Conservation (phyloP, 352 stramenopile species). For the Peronosclerospora sorghi region DNA sequence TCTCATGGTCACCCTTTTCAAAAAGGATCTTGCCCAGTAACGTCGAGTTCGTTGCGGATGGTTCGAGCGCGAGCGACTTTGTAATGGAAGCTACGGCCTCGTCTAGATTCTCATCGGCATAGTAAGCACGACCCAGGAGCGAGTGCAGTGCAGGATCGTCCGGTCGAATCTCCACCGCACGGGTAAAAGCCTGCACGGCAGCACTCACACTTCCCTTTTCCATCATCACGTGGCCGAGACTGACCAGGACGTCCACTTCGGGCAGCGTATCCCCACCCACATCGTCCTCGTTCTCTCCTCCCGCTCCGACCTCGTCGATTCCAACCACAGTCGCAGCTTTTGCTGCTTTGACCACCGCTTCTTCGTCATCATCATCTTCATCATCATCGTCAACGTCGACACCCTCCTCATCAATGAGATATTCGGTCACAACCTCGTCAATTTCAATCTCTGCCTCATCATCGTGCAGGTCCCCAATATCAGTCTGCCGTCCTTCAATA, state of each 20-base stretch:
- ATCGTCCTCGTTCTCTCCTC: constrained; percentile 38
- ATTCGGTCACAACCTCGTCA: constrained; percentile 18
- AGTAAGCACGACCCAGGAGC: constrained; percentile 73
- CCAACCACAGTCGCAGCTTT: constrained; percentile 10
- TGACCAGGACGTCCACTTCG: constrained; percentile 77
- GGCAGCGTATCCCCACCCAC: constrained; percentile 59
- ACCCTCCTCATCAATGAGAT: constrained; percentile 28
- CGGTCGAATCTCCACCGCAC: constrained; percentile 73
- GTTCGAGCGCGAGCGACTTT: constrained; percentile 56
- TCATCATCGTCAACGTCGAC: constrained; percentile 33
- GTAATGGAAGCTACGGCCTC: constrained; percentile 54
- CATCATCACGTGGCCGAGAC: constrained; percentile 70
- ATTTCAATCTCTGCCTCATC: constrained; percentile 27
- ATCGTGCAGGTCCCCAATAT: constrained; percentile 36
- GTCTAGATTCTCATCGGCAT: constrained; percentile 77
- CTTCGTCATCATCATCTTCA: constrained; percentile 27
- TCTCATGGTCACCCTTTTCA: constrained; percentile 81
- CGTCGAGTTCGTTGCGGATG: constrained; percentile 72
- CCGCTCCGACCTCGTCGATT: constrained; percentile 8
- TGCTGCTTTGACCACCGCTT: constrained; percentile 17
- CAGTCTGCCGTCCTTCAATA: constrained; percentile 28
- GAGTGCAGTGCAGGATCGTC: constrained; percentile 61
- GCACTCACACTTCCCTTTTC: constrained; percentile 71
- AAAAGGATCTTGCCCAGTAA: constrained; percentile 82
- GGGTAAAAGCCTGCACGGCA: constrained; percentile 72